phyloP scores from a whole-genome alignment of 2,329 filamentous ascomycete species.

The Clonostachys byssicola region DNA sequence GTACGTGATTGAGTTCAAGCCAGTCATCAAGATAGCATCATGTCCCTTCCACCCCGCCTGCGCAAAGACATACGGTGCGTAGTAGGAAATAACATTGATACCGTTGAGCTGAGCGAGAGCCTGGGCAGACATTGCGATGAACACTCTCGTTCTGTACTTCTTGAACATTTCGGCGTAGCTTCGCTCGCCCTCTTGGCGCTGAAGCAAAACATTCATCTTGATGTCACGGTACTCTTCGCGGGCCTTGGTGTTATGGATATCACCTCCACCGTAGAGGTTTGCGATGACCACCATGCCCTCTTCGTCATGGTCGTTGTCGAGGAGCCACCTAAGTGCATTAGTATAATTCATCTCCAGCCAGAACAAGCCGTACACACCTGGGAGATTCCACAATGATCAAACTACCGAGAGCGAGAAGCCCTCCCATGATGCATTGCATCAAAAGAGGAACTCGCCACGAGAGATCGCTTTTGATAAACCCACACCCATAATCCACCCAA shows the following conservation, averaged over 20 bases:
- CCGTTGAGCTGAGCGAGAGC: conserved; percentile 94
- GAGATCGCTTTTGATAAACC: conserved; percentile 77
- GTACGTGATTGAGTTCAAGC: conserved; percentile 89
- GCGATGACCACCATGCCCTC: conserved; percentile 98
- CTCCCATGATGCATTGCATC: conserved; percentile 94
- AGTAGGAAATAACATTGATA: conserved; percentile 99
- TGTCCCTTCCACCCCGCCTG: conserved; percentile 94
- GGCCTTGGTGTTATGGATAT: conserved; percentile 89
- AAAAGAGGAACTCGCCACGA: conserved; percentile 88
- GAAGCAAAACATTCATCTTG: conserved; percentile 93
- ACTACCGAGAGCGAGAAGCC: conserved; percentile 78
- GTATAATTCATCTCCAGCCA: conserved; percentile 13
- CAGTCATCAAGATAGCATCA: conserved; percentile 92
- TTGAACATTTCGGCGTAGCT: conserved; percentile 93
- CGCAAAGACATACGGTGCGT: conserved; percentile 93
- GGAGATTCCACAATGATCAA: conserved; percentile 95
- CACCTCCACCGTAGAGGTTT: conserved; percentile 91
- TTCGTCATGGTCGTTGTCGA: conserved; percentile 97
- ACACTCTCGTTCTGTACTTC: conserved; percentile 84
- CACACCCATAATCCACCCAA: conserved; percentile 98
- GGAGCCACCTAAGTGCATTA: conserved; percentile 69
- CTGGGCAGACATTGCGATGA: conserved; percentile 98
- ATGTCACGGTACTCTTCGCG: conserved; percentile 97
- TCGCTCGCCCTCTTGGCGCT: conserved; percentile 91
- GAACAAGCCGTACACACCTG: conserved; percentile 50